Base-by-base conservation (phyloP, 2,329 filamentous ascomycete genomes). In the Tolypocladium cylindrosporum region DNA sequence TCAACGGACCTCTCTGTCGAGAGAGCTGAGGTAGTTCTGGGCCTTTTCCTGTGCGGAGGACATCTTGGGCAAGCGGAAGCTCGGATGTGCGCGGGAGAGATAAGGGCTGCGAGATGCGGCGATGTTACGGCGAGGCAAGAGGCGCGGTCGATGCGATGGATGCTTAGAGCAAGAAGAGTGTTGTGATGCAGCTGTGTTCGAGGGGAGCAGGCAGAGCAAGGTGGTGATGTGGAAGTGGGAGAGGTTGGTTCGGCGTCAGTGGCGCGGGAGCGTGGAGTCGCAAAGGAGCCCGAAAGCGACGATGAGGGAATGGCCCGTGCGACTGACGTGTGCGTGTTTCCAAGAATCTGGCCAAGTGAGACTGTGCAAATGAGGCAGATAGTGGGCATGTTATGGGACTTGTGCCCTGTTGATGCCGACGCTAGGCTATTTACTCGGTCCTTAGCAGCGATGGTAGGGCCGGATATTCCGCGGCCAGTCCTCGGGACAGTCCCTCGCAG, bases 1-100 rank as follows among this genome's bases (percentile, higher is more conserved):
- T 37, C 31, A 50, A 77, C 84, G 65, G 76, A 92, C 89, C 86
- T 91, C 89, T 71, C 86, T 87, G 77, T 95, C 90, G 76, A 95
- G 86, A 77, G 87, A 82, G 67, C 83, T 82, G 71, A 94, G 81
- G 70, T 90, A 87, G 69, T 88, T 81, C 75, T 91, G 87, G 65
- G 87, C 84, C 74, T 86, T 86, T 68, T 91, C 88, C 76, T 91
- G 88, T 67, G 86, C 80, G 62, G 81, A 80, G 87, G 91, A 51
- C 48, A 52, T 91, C 67, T 69, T 83, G 74, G 67, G 58, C 56
- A 57, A 56, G 48, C 58, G 57, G 58, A 54, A 62, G 57, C 59
- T 58, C 34, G 60, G 60, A 62, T 58, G 37, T 27, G 55, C 50
- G 37, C 54, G 59, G 60, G 59, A 58, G 55, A 59, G 56, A 27